Evolutionary conservation across 1,284 basidiomycete genomes (phyloP), one percentile per base, ranked within the genome.

Genomic region (Tilletia setariae): DNA sequence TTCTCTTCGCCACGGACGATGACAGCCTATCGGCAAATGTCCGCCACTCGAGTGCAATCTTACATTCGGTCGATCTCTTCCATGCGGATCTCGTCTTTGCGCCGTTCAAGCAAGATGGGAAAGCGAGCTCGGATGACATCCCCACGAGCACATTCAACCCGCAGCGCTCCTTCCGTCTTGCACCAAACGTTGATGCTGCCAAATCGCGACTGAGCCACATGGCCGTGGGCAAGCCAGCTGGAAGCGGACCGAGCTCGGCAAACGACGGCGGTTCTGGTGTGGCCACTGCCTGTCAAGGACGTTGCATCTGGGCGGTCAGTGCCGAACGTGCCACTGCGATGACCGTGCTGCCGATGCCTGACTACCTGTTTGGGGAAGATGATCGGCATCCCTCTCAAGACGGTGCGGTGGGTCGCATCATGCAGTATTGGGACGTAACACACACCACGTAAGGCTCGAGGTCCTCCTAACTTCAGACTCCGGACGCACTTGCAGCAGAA

Each of bases 381-480:
- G 53, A 30, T 59, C 8, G n/a, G 53, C 21, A 19, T 8, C 8
- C 21, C n/a, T n/a, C 28, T n/a, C 28, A 59, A 11, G 53, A 59
- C 19, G 53, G 30, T 8, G 53, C n/a, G 6, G 53, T 6, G 1
- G 53, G 53, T 6, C 53, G 53, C 21, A 16, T 59, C n/a, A 16
- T 28, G 21, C 53, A 59, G 53, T 59, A 59, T 25, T 59, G 53
- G 53, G 53, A 59, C 28, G 23, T 59, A 25, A 30, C 53, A 28
- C n/a, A 59, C 15, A 16, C 28, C 53, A n/a, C n/a, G n/a, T n/a
- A n/a, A n/a, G n/a, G n/a, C n/a, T n/a, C n/a, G n/a, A n/a, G n/a
- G n/a, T n/a, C n/a, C n/a, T n/a, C n/a, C n/a, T n/a, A n/a, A n/a
- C n/a, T n/a, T n/a, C n/a, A n/a, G n/a, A n/a, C n/a, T n/a, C n/a